Conservation (phyloP, 805 yeast species). For the Lipomyces chichibuensis region DNA sequence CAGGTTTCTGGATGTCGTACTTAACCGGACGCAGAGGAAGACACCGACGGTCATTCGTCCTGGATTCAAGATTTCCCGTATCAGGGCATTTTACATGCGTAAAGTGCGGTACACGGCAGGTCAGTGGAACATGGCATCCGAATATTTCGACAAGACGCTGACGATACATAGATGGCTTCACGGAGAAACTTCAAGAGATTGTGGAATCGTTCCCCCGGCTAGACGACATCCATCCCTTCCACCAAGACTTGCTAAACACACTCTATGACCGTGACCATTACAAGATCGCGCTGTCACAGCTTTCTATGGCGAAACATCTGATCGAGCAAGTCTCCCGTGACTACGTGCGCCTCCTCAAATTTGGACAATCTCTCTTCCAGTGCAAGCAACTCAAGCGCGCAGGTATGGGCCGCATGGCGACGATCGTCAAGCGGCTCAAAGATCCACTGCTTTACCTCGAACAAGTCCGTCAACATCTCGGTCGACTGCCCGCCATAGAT, state of each 20-base stretch:
- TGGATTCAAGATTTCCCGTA: constrained; percentile 94
- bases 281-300: constrained; percentile 93
- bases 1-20: constrained; percentile 83
- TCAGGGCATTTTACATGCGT: constrained; percentile 96
- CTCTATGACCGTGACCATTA: constrained; percentile 97
- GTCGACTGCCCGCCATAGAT: constrained; percentile 96
- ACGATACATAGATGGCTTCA: constrained; percentile 66
- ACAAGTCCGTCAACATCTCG: constrained; percentile 98
- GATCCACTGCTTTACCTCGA: constrained; percentile 92
- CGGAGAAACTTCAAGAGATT: constrained; percentile 86
- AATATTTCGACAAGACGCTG: neutral
- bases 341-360: constrained; percentile 88
- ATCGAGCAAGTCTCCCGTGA: constrained; percentile 97
- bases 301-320: constrained; percentile 89
- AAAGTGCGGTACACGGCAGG: constrained; percentile 93
- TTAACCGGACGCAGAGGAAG: constrained; percentile 96
- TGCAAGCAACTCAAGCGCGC: constrained; percentile 99
- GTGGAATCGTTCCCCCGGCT: constrained; percentile 91
- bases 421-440: constrained; percentile 90
- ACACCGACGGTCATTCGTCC: constrained; percentile 99
- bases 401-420: constrained; percentile 99
- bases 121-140: neutral
- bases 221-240: constrained; percentile 97
- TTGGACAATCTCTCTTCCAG: constrained; percentile 97
- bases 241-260: constrained; percentile 96